phyloP scores from a whole-genome alignment of 2,329 filamentous ascomycete species.

The Westerdykella ornata region DNA sequence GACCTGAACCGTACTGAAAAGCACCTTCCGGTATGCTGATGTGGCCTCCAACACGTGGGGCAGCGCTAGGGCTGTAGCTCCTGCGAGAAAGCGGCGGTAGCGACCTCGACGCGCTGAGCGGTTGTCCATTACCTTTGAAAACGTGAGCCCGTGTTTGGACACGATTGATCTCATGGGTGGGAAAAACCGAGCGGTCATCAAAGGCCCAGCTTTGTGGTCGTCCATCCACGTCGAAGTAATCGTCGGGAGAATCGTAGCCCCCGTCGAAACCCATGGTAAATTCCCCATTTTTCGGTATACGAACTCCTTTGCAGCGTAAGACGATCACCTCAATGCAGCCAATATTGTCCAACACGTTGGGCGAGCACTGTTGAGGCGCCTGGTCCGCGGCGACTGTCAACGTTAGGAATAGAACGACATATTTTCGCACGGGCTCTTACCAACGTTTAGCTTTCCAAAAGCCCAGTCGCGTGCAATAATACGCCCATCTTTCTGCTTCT shows the following conservation, averaged over 20 bases:
- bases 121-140: not conserved
- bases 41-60: too few relatives aligned
- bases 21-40: too few relatives aligned
- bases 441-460: constrained; percentile 46
- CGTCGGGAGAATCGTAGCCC: constrained; percentile 14
- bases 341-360: constrained; percentile 35
- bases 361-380: constrained; percentile 25
- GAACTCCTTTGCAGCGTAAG: constrained; percentile 37
- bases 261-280: constrained; percentile 26
- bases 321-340: constrained; percentile 46
- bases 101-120: not conserved
- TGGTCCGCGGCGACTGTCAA: constrained; percentile 34
- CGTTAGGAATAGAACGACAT: constrained; percentile 12
- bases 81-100: not conserved
- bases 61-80: too few relatives aligned
- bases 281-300: constrained; percentile 2
- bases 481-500: constrained; percentile 40
- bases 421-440: constrained; percentile 27
- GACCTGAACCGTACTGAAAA: too few relatives aligned
- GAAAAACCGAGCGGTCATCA: not conserved
- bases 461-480: constrained; percentile 50
- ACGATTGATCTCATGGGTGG: not conserved
- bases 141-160: not conserved
- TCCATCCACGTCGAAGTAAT: constrained; percentile 12
- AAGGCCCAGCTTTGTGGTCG: constrained; percentile 1